phyloP scores from a whole-genome alignment of 2,329 filamentous ascomycete genomes.

The Neocucurbitaria cava region DNA sequence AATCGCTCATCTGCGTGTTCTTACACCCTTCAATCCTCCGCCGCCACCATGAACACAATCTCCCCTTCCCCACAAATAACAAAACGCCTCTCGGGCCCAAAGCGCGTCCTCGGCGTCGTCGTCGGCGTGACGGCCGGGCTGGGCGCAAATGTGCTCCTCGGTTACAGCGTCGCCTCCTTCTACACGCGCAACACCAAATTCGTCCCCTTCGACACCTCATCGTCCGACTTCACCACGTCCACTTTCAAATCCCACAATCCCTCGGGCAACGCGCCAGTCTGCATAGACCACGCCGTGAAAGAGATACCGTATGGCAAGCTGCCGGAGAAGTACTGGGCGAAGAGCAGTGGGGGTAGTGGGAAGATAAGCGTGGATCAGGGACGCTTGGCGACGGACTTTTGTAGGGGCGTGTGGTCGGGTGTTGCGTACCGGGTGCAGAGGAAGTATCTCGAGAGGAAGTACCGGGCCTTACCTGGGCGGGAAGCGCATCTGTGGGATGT shows the following conservation, averaged over 20 bases:
- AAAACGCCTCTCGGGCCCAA: slow-evolving; percentile 36
- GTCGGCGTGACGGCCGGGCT: slow-evolving; percentile 41
- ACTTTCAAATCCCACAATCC: slow-evolving; percentile 41
- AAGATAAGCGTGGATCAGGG: slow-evolving; percentile 34
- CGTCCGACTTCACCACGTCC: slow-evolving; percentile 34
- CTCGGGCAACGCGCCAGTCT: slow-evolving; percentile 38
- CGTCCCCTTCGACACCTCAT: slow-evolving; percentile 41
- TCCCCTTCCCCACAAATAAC: slow-evolving; percentile 40
- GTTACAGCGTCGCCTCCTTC: slow-evolving; percentile 45
- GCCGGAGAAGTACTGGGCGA: slow-evolving; percentile 28
- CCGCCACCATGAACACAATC: slow-evolving; percentile 44
- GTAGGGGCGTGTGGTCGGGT: slow-evolving; percentile 48
- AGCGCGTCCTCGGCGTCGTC: slow-evolving; percentile 40
- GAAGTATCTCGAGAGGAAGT: slow-evolving; percentile 45
- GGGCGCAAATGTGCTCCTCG: slow-evolving; percentile 37
- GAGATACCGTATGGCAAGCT: slow-evolving; percentile 44
- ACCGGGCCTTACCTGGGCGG: slow-evolving; percentile 38
- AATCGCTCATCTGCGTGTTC: not conserved
- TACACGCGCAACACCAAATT: slow-evolving; percentile 47
- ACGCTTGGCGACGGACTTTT: slow-evolving; percentile 46
- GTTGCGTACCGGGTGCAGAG: slow-evolving; percentile 47
- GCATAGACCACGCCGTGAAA: slow-evolving; percentile 48
- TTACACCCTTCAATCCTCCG: not conserved
- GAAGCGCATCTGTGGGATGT: slow-evolving; percentile 46
- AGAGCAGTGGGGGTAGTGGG: slow-evolving; percentile 12